phyloP scores from a whole-genome alignment of 2,329 filamentous ascomycete species.

The Xylaria sp. region DNA sequence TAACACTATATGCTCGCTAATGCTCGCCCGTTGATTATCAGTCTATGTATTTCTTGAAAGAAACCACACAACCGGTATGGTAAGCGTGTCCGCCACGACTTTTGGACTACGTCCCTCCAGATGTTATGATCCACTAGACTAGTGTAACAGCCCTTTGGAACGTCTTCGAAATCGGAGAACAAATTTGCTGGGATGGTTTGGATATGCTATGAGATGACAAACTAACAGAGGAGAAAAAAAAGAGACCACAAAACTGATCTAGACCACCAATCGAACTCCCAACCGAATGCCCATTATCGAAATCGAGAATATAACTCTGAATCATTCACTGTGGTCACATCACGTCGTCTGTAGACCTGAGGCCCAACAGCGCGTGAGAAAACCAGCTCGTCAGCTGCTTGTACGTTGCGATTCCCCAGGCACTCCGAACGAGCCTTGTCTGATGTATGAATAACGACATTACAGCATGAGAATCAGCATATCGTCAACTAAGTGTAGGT shows the following conservation, averaged over 20 bases:
- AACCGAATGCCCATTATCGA: conserved; percentile 37
- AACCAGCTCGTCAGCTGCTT: conserved; percentile 23
- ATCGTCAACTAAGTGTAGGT: conserved; percentile 2
- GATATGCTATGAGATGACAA: conserved; percentile 41
- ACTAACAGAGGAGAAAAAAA: conserved; percentile 32
- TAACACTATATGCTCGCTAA: conserved; percentile 35
- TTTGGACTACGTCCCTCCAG: conserved; percentile 17
- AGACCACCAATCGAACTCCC: conserved; percentile 37
- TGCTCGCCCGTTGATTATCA: conserved; percentile 26
- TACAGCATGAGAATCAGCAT: conserved; percentile 16
- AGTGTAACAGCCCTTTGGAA: conserved; percentile 26
- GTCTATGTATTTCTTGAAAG: conserved; percentile 18
- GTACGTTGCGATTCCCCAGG: conserved; percentile 4
- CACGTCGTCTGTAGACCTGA: conserved; percentile 32
- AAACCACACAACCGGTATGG: conserved; percentile 22
- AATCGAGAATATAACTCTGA: conserved; percentile 36
- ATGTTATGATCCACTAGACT: conserved; percentile 28
- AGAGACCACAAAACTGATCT: conserved; percentile 31
- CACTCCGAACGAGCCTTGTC: conserved; percentile 11
- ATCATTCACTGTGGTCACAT: conserved; percentile 35
- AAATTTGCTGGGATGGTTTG: conserved; percentile 36
- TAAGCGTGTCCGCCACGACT: conserved; percentile 14
- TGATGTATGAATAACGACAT: conserved; percentile 16
- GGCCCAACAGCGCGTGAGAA: conserved; percentile 19
- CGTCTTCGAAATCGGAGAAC: conserved; percentile 33